Conservation (phyloP, 805 yeast species). For the Sugiyamaella smithiae region DNA sequence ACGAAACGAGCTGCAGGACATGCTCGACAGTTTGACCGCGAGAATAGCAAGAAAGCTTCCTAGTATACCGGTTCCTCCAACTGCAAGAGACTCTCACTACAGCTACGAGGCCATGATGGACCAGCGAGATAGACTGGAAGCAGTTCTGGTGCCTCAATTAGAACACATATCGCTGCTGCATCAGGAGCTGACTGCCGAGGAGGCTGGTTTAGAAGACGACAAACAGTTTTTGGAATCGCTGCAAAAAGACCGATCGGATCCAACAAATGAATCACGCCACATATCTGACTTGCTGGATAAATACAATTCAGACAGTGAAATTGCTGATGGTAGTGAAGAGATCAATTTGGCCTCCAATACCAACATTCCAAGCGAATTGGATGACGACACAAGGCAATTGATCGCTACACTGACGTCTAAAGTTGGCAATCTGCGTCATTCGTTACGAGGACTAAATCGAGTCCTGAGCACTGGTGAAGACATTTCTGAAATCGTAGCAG, state of each 20-base stretch:
- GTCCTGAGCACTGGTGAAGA: not conserved
- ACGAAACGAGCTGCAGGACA: slow-evolving; percentile 11
- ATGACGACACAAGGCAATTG: not conserved
- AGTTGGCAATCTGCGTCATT: not conserved
- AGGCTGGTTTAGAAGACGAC: slow-evolving; percentile 4
- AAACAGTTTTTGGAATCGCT: not conserved
- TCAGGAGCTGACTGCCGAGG: slow-evolving; percentile 11
- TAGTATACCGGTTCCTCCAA: slow-evolving; percentile 17
- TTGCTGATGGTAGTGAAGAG: not conserved
- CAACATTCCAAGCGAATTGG: not conserved
- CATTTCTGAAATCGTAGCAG: not conserved
- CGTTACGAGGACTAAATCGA: not conserved
- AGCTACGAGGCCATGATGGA: slow-evolving; percentile 16
- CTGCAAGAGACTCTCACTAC: slow-evolving; percentile 17
- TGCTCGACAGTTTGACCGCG: slow-evolving; percentile 6
- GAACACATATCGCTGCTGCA: slow-evolving; percentile 18
- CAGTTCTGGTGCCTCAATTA: slow-evolving; percentile 16
- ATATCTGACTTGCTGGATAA: not conserved
- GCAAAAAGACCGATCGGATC: not conserved
- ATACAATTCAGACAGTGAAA: not conserved
- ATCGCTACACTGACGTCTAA: not conserved
- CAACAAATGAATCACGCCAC: not conserved
- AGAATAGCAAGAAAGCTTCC: slow-evolving; percentile 4
- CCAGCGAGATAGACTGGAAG: slow-evolving; percentile 17
- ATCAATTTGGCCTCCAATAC: not conserved